Base-by-base conservation (phyloP, 2,329 filamentous ascomycete genomes). In the Cadophora sp. region DNA sequence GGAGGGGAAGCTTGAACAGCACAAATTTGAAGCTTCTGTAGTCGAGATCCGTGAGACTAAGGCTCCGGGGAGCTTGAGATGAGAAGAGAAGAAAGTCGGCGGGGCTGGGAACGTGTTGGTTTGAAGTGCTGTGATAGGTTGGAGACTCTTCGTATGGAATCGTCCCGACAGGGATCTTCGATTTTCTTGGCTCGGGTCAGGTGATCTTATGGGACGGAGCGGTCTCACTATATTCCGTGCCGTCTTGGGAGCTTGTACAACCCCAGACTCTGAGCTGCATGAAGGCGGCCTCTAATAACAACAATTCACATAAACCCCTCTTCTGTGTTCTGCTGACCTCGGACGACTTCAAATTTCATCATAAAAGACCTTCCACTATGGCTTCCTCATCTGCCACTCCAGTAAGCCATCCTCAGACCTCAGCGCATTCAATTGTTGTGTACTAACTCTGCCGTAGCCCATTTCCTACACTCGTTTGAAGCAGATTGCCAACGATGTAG, bases 401-500 rank as follows among this genome's bases (percentile, higher is more conserved):
- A 27, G 76, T 77, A 68, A 69, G 73, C 22, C 16, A 12, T 34
- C 27, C 27, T 26, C 22, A 40, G 29, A 34, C 24, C 22, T 9
- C 53, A 50, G 50, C 53, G 37, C 19, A 43, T 51, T 43, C 43
- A 26, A 34, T 51, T 55, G 43, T 27, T 62, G 26, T 60, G 56
- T 71, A 46, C 64, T 71, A 63, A 68, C 64, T 63, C 53, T 74
- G 46, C 74, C 76, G 66, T 63, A 95, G 92, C 93, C 93, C 69
- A 86, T 97, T 76, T 86, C 92, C 69, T 86, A 89, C 74, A 90
- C 89, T 77, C 86, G 93, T 73, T 87, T 97, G 73, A 92, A 91
- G 83, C 92, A 96, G 83, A 95, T 97, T 79, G 91, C 92, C 75
- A 89, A 88, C 78, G 91, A 95, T 84, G 92, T 95, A 86, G 77